Evolutionary conservation across 1,139 yeast genomes (phyloP).

Genomic region (Zygotorulaspora mrakii): DNA sequence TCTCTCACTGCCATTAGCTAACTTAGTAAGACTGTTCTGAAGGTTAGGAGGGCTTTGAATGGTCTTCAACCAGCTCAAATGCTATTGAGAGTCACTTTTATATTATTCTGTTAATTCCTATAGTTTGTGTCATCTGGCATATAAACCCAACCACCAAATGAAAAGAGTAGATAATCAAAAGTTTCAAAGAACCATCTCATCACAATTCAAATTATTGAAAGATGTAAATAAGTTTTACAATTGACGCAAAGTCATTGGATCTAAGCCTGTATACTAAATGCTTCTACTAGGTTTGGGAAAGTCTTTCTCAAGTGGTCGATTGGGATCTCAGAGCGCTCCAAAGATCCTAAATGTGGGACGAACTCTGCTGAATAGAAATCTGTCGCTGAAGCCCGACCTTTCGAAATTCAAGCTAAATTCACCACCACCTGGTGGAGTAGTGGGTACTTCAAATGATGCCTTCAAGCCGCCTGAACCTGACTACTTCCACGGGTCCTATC

Average conservation of each 20-base stretch:
- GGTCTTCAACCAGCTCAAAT: no score
- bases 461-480: conserved; percentile 58
- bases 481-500: conserved; percentile 74
- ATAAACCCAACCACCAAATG: no score
- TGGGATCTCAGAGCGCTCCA: not conserved
- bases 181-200: no score
- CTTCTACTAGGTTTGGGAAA: not conserved
- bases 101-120: not conserved
- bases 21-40: not conserved
- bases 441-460: conserved; percentile 80
- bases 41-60: no score
- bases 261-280: not conserved
- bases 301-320: not conserved
- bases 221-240: no score
- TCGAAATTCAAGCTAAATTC: conserved; percentile 47
- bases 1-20: conserved; percentile 20
- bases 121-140: conserved; percentile 14
- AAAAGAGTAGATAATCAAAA: no score
- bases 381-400: conserved; percentile 45
- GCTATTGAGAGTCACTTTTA: no score
- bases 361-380: conserved; percentile 11
- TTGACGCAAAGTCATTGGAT: no score
- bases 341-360: not conserved
- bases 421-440: conserved; percentile 66
- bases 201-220: no score